Evolutionary conservation across 176 grass and related monocot genomes (phyloP).

Genomic region (Aechmea fasciata): DNA sequence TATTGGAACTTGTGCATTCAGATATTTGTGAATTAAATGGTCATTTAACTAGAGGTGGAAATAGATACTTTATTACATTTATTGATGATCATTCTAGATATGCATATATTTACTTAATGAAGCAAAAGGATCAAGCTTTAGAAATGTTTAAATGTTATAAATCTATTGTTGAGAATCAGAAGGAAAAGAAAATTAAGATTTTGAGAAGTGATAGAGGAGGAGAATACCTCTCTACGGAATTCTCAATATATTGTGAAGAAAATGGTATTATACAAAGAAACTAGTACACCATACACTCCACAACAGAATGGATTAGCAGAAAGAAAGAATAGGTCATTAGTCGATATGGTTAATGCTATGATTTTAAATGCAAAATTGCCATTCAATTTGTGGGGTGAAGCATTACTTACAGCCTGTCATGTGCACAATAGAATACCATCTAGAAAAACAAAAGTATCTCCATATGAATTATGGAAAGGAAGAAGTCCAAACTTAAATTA

Average conservation of each 20-base stretch:
- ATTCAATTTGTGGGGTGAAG: not conserved
- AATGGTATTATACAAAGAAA: not conserved
- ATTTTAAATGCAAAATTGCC: not conserved
- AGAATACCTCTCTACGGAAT: not conserved
- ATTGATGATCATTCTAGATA: no score
- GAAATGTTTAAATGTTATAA: not conserved
- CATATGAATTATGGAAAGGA: not conserved
- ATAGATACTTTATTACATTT: no score
- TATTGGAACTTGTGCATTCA: no score
- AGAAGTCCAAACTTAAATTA: not conserved
- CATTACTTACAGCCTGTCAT: not conserved
- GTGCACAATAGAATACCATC: not conserved
- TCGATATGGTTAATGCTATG: slow-evolving; percentile 7
- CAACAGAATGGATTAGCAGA: not conserved
- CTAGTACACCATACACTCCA: not conserved
- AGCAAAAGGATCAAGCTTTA: not conserved
- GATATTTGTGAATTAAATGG: no score
- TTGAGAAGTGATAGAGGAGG: not conserved
- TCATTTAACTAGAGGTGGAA: no score
- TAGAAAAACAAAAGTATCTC: not conserved
- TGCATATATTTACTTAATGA: not conserved
- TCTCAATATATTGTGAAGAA: not conserved
- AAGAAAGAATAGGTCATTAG: not conserved
- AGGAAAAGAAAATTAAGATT: not conserved
- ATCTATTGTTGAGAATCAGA: not conserved